Percentiles rank a stretch among this genome's conserved stretches.
These are phyloP conservation scores for Phytophthora multivora DNA, from an alignment of 352 stramenopile species.

Conservation along the genomic window DNA sequence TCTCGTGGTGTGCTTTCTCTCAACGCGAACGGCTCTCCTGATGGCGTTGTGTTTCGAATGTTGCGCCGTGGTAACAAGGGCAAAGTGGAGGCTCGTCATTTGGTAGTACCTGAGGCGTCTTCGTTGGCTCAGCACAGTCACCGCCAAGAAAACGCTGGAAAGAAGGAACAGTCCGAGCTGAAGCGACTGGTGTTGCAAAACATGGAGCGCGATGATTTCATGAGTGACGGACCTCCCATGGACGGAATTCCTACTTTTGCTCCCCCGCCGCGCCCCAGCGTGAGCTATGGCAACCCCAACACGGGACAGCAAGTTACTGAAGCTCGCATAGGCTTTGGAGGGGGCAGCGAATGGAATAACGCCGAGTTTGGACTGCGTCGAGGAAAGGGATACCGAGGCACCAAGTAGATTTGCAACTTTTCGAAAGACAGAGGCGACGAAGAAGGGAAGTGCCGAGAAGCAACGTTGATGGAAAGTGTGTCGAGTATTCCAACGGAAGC, in stretches of 20 bases:
- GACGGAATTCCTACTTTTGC: conserved; percentile 26
- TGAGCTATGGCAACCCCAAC: conserved; percentile 26
- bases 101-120: conserved; percentile 93
- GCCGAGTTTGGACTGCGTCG: conserved; percentile 80
- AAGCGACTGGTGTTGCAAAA: conserved; percentile 89
- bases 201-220: conserved; percentile 84
- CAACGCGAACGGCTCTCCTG: conserved; percentile 29
- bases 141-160: conserved; percentile 84
- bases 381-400: conserved; percentile 66
- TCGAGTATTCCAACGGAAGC: no score
- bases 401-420: conserved; percentile 39
- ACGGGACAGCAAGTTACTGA: conserved; percentile 27
- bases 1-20: conserved; percentile 25
- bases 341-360: conserved; percentile 84
- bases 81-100: conserved; percentile 93
- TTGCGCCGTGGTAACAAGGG: conserved; percentile 97
- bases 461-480: no score
- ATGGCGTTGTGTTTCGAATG: conserved; percentile 92
- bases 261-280: conserved; percentile 27
- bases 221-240: conserved; percentile 34
- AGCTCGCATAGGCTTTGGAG: conserved; percentile 58
- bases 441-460: no score
- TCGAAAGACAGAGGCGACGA: no score
- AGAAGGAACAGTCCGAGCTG: conserved; percentile 87
- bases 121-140: conserved; percentile 93